phyloP scores from a whole-genome alignment of 2,329 filamentous ascomycete genomes.

The Didymella arachidicola region DNA sequence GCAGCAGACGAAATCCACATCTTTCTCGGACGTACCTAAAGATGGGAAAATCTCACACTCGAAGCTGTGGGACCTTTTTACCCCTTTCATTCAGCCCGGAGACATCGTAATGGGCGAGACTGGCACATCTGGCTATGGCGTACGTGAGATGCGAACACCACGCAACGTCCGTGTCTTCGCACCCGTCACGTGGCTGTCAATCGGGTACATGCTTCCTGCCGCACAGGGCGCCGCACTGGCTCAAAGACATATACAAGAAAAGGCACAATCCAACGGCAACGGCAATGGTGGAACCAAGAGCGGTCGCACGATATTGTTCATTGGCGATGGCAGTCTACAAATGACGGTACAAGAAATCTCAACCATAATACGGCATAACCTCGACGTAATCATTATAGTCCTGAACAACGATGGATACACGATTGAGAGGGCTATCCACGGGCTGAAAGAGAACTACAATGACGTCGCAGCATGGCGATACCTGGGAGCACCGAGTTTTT shows the following conservation, averaged over 20 bases:
- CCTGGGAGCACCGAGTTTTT: constrained; percentile 28
- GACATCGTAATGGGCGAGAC: constrained; percentile 67
- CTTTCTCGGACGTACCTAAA: neutral
- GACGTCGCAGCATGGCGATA: constrained; percentile 35
- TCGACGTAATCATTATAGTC: constrained; percentile 46
- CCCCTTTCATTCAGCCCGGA: constrained; percentile 58
- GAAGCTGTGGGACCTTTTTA: constrained; percentile 58
- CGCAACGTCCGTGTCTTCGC: constrained; percentile 21
- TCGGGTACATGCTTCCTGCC: constrained; percentile 67
- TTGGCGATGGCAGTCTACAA: constrained; percentile 51
- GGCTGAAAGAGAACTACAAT: constrained; percentile 30
- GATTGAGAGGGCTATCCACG: constrained; percentile 53
- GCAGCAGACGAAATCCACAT: neutral
- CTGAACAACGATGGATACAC: constrained; percentile 53
- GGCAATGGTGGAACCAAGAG: neutral
- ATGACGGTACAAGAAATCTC: constrained; percentile 51
- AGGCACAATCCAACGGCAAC: constrained; percentile 23
- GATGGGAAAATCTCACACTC: constrained; percentile 56
- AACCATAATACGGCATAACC: constrained; percentile 47
- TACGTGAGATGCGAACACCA: constrained; percentile 26
- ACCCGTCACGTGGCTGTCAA: constrained; percentile 51
- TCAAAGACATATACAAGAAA: constrained; percentile 7
- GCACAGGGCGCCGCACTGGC: constrained; percentile 62
- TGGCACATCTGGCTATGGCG: constrained; percentile 54
- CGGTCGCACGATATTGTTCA: constrained; percentile 44